Percentiles rank a stretch among this genome's conserved stretches.
These are phyloP conservation scores for Calcarisporium arbuscula DNA, from an alignment of 2,329 filamentous ascomycete species.

Conservation along the genomic window DNA sequence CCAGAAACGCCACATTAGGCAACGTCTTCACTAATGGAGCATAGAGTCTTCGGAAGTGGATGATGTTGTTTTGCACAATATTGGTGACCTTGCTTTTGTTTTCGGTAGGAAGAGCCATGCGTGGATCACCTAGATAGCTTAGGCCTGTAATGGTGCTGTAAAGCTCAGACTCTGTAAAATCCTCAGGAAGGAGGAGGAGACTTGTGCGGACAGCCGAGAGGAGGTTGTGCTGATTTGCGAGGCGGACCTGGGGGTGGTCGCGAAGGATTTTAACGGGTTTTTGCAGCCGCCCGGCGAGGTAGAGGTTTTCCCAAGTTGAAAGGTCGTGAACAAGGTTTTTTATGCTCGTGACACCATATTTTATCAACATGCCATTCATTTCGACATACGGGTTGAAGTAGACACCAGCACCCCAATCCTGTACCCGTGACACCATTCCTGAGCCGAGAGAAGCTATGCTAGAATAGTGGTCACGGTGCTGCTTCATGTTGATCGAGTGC, in stretches of 20 bases:
- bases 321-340: slow-evolving; percentile 84
- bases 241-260: slow-evolving; percentile 84
- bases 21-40: slow-evolving; percentile 82
- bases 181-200: slow-evolving; percentile 73
- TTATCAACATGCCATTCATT: slow-evolving; percentile 91
- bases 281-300: slow-evolving; percentile 91
- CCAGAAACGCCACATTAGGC: slow-evolving; percentile 76
- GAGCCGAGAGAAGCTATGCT: slow-evolving; percentile 77
- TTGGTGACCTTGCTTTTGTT: slow-evolving; percentile 89
- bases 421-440: slow-evolving; percentile 74
- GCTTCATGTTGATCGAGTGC: slow-evolving; percentile 85
- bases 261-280: slow-evolving; percentile 97
- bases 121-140: slow-evolving; percentile 92
- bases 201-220: slow-evolving; percentile 87
- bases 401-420: slow-evolving; percentile 90
- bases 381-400: slow-evolving; percentile 97
- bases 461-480: slow-evolving; percentile 91
- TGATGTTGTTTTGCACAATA: slow-evolving; percentile 86
- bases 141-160: slow-evolving; percentile 89
- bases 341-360: slow-evolving; percentile 95
- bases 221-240: slow-evolving; percentile 94
- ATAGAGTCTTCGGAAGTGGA: slow-evolving; percentile 88
- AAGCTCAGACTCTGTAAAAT: slow-evolving; percentile 80
- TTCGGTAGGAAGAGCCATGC: slow-evolving; percentile 86
- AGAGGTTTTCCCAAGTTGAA: slow-evolving; percentile 86